A percentile compares a stretch with the other conserved stretches of the same genome.
Conservation (phyloP, 345 rosid genomes). For the Euclidium syriacum region DNA sequence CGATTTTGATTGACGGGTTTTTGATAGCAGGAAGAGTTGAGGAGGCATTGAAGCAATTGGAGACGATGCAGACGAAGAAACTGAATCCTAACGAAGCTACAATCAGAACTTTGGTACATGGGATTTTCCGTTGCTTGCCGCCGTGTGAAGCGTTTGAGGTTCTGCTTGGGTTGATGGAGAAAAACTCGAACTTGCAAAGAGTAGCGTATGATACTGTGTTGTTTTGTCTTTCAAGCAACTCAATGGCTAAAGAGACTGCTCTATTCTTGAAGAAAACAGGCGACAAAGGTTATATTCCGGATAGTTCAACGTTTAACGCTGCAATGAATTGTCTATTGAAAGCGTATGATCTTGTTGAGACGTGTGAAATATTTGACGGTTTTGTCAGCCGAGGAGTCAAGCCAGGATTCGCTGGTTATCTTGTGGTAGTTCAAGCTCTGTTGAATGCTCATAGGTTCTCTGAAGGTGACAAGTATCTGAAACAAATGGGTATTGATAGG, state of each 20-base stretch:
- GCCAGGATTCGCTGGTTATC: slow-evolving; percentile 55
- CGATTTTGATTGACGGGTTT: slow-evolving; percentile 80
- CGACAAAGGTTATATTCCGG: slow-evolving; percentile 53
- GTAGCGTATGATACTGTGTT: slow-evolving; percentile 55
- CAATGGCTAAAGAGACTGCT: slow-evolving; percentile 75
- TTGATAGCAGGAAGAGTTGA: slow-evolving; percentile 62
- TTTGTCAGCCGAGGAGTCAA: slow-evolving; percentile 49
- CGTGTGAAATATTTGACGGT: slow-evolving; percentile 50
- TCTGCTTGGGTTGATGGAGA: slow-evolving; percentile 46
- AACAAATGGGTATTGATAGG: slow-evolving; percentile 44
- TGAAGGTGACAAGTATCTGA: slow-evolving; percentile 50
- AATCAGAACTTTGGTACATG: slow-evolving; percentile 69
- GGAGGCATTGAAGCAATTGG: slow-evolving; percentile 56
- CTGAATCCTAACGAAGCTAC: slow-evolving; percentile 76
- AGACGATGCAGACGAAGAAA: slow-evolving; percentile 53
- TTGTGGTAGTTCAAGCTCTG: slow-evolving; percentile 54
- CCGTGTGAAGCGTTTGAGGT: slow-evolving; percentile 54
- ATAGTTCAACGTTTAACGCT: slow-evolving; percentile 50
- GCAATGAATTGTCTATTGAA: slow-evolving; percentile 58
- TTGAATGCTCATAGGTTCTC: slow-evolving; percentile 38
- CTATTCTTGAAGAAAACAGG: slow-evolving; percentile 41
- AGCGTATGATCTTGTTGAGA: slow-evolving; percentile 49
- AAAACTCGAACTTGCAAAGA: slow-evolving; percentile 42
- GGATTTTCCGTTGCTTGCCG: slow-evolving; percentile 49
- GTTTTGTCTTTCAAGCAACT: slow-evolving; percentile 52